A percentile compares a stretch with the other conserved stretches of the same genome.
These are phyloP conservation scores for Collybia nuda DNA, from an alignment of 768 basidiomycete genomes.

Conservation along the genomic window DNA sequence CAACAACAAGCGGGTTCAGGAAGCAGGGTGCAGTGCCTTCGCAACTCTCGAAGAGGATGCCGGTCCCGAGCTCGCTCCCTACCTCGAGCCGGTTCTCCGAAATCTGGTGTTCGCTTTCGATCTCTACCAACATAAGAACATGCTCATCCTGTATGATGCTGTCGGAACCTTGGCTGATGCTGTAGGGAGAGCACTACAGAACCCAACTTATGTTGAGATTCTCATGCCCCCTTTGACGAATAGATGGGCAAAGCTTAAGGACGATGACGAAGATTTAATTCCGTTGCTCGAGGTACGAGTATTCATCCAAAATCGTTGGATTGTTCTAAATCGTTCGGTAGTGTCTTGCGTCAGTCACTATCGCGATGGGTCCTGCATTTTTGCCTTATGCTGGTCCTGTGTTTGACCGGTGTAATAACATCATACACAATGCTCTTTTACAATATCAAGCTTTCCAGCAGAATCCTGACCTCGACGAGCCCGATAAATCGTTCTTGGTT, in stretches of 20 bases:
- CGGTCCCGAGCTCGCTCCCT: constrained; percentile 84
- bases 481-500: constrained; percentile 96
- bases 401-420: constrained; percentile 85
- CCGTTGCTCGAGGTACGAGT: constrained; percentile 87
- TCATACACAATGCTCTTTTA: constrained; percentile 81
- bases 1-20: constrained; percentile 98
- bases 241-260: constrained; percentile 88
- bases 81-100: constrained; percentile 90
- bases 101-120: constrained; percentile 96
- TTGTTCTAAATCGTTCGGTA: constrained; percentile 26
- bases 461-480: constrained; percentile 89
- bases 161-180: constrained; percentile 97
- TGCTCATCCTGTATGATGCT: constrained; percentile 98
- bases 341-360: constrained; percentile 97
- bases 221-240: constrained; percentile 93
- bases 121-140: constrained; percentile 99
- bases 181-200: constrained; percentile 85
- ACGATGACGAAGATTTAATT: constrained; percentile 90
- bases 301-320: background rate
- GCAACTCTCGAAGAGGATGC: constrained; percentile 99
- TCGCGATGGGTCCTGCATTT: constrained; percentile 92
- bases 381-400: constrained; percentile 86
- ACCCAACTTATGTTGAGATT: constrained; percentile 87
- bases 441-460: constrained; percentile 88
- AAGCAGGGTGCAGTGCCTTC: constrained; percentile 98